Percentiles rank a stretch among this genome's conserved stretches.
Conservation (phyloP, 192 early-diverging fungal genomes). For the Coemansia sp. region DNA sequence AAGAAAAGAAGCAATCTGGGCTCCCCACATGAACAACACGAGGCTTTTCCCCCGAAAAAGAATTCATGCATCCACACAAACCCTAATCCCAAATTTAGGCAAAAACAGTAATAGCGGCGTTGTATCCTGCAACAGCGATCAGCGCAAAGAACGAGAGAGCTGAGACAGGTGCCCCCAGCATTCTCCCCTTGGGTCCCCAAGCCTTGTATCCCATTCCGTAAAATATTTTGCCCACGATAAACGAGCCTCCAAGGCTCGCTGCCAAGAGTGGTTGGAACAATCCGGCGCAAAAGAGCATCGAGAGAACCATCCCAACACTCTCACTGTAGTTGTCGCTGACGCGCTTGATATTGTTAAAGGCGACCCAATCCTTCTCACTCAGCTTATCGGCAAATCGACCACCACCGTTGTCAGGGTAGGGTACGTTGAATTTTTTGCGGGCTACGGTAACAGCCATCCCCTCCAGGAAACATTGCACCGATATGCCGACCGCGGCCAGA, state of each 20-base stretch:
- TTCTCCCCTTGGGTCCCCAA: slow-evolving; percentile 31
- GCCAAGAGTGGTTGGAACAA: slow-evolving; percentile 47
- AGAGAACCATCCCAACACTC: slow-evolving; percentile 27
- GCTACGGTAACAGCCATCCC: slow-evolving; percentile 10
- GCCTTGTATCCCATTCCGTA: slow-evolving; percentile 34
- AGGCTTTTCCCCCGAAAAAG: no score
- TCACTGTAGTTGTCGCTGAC: slow-evolving; percentile 54
- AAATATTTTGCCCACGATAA: slow-evolving; percentile 36
- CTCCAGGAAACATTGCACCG: slow-evolving; percentile 29
- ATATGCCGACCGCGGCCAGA: slow-evolving; percentile 39
- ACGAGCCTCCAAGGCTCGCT: slow-evolving; percentile 20
- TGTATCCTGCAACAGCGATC: slow-evolving; percentile 24
- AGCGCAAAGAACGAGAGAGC: slow-evolving; percentile 17
- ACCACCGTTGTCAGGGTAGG: slow-evolving; percentile 51
- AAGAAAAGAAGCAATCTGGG: not conserved
- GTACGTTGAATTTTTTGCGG: slow-evolving; percentile 52
- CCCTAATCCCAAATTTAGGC: slow-evolving; percentile 16
- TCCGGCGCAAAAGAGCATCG: slow-evolving; percentile 31
- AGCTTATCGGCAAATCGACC: slow-evolving; percentile 52
- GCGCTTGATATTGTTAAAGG: slow-evolving; percentile 55
- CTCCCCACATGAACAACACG: no score
- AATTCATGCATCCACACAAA: not conserved
- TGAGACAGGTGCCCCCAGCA: slow-evolving; percentile 23
- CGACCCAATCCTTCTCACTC: slow-evolving; percentile 49
- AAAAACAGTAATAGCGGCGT: slow-evolving; percentile 17